Conservation (phyloP, 23 red algal species). For the Gracilaria gracilis region DNA sequence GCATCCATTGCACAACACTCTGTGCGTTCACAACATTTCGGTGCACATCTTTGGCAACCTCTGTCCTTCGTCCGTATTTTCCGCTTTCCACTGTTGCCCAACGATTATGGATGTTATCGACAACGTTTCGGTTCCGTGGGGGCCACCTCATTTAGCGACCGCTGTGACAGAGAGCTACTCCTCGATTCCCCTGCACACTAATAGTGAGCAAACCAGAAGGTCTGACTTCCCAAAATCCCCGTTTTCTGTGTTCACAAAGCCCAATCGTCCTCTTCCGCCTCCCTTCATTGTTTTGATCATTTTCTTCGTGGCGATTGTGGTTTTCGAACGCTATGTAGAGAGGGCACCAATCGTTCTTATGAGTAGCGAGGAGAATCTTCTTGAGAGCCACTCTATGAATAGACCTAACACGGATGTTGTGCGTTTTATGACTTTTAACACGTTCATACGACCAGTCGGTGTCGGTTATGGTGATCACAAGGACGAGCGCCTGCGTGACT, state of each 20-base stretch:
- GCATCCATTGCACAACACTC: neutral
- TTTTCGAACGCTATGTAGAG: neutral
- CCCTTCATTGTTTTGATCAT: neutral
- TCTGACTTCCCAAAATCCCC: neutral
- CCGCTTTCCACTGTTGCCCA: neutral
- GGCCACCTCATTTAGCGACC: neutral
- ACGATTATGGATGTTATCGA: neutral
- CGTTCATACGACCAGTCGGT: constrained; percentile 73
- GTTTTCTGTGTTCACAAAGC: neutral
- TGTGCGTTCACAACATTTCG: neutral
- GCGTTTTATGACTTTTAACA: constrained; percentile 82
- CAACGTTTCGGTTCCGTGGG: neutral
- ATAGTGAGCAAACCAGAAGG: neutral
- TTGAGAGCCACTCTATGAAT: neutral
- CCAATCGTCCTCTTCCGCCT: neutral
- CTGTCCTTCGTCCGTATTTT: neutral
- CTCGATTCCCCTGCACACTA: neutral
- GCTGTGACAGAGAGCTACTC: neutral
- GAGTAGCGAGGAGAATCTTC: neutral
- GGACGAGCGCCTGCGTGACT: constrained; percentile 52
- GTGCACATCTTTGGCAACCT: neutral
- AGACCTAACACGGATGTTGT: neutral
- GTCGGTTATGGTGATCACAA: constrained; percentile 59
- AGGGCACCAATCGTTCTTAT: neutral
- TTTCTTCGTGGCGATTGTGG: neutral